phyloP scores from a whole-genome alignment of 768 basidiomycete species.

The Collybiopsis luxurians region DNA sequence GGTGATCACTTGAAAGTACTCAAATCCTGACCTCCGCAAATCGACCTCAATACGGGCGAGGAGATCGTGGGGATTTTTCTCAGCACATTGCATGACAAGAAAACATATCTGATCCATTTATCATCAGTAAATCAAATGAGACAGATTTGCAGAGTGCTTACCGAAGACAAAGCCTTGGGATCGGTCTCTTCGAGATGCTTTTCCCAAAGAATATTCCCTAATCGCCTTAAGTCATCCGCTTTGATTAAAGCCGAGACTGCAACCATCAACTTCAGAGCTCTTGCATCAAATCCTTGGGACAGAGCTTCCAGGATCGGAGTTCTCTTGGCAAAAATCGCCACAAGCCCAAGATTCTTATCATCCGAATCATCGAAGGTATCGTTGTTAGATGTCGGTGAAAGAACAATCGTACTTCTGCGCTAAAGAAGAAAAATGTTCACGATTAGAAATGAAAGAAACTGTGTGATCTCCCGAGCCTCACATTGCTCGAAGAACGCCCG shows the following conservation, averaged over 20 bases:
- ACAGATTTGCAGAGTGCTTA: constrained; percentile 26
- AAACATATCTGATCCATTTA: constrained; percentile 48
- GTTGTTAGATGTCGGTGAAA: constrained; percentile 21
- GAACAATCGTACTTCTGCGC: constrained; percentile 41
- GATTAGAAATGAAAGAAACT: too few species aligned
- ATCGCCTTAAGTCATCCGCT: constrained; percentile 43
- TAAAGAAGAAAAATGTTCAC: constrained; percentile 20
- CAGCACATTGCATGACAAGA: constrained; percentile 70
- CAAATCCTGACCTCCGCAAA: constrained; percentile 43
- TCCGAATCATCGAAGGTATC: neutral
- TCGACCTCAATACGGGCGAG: constrained; percentile 51
- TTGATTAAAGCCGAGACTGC: constrained; percentile 54
- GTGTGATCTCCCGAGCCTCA: constrained; percentile 15
- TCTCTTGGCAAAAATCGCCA: constrained; percentile 33
- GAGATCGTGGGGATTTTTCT: constrained; percentile 52
- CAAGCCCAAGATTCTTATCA: constrained; percentile 26
- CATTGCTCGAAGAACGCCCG: constrained; percentile 41
- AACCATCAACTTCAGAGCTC: constrained; percentile 60
- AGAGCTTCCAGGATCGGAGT: constrained; percentile 41
- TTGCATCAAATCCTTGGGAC: constrained; percentile 40
- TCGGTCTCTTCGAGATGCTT: constrained; percentile 44
- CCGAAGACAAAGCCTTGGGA: constrained; percentile 44
- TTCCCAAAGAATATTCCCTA: constrained; percentile 60
- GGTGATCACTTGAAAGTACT: neutral
- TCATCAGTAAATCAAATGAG: neutral